Evolutionary conservation across 495 filamentous ascomycete species (phyloP).

Genomic region (Penicillium cosmopolitanum): DNA sequence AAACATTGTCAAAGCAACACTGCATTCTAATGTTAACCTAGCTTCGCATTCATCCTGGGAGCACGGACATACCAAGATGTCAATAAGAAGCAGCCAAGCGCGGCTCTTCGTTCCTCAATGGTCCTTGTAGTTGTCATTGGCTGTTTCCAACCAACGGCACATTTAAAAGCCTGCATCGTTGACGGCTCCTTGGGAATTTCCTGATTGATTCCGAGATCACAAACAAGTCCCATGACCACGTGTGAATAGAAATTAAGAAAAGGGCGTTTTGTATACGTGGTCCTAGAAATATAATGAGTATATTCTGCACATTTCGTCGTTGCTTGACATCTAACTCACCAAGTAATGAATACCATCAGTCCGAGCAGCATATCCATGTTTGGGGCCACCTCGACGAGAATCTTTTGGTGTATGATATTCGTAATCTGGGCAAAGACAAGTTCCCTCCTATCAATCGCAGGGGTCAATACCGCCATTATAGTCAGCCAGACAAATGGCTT

Average conservation of each 20-base stretch:
- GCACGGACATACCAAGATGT: slow-evolving; percentile 48
- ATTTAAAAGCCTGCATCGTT: slow-evolving; percentile 30
- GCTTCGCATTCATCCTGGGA: slow-evolving; percentile 9
- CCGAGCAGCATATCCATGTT: slow-evolving; percentile 61
- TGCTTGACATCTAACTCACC: slow-evolving; percentile 30
- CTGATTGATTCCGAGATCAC: slow-evolving; percentile 60
- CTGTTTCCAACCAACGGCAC: slow-evolving; percentile 24
- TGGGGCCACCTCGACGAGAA: slow-evolving; percentile 52
- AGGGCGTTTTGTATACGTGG: slow-evolving; percentile 20
- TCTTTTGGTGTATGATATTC: slow-evolving; percentile 47
- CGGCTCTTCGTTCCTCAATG: slow-evolving; percentile 55
- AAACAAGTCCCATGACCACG: slow-evolving; percentile 54
- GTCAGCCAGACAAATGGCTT: slow-evolving; percentile 59
- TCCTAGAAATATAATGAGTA: slow-evolving; percentile 14
- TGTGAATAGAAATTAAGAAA: slow-evolving; percentile 48
- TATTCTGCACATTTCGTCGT: background rate
- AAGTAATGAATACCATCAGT: slow-evolving; percentile 50
- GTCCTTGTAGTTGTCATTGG: slow-evolving; percentile 35
- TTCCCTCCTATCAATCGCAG: slow-evolving; percentile 37
- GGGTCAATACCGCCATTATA: slow-evolving; percentile 51
- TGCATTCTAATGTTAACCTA: slow-evolving; percentile 15
- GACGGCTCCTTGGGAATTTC: slow-evolving; percentile 31
- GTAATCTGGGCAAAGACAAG: slow-evolving; percentile 41
- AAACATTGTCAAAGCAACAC: slow-evolving; percentile 47
- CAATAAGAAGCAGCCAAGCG: slow-evolving; percentile 56